phyloP scores from a whole-genome alignment of 2,329 filamentous ascomycete species.

The Colletotrichum sp. region DNA sequence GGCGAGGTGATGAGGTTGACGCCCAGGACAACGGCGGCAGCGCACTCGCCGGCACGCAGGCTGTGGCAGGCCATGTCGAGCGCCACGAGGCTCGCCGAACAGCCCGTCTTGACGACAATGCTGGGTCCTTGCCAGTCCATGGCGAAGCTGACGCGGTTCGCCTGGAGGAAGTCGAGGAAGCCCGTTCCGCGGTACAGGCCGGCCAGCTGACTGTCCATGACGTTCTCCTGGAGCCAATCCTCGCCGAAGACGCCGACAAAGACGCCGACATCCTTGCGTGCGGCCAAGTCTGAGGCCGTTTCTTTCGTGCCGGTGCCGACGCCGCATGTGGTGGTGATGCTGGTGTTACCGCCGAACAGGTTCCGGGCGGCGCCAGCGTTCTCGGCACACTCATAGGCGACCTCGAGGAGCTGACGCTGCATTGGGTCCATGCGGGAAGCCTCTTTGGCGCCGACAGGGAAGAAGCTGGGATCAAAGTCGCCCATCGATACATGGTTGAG shows the following conservation, averaged over 20 bases:
- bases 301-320: not conserved
- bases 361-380: slow-evolving; percentile 26
- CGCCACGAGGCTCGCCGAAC: slow-evolving; percentile 26
- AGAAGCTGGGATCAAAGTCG: not conserved
- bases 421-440: slow-evolving; percentile 30
- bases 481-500: not conserved
- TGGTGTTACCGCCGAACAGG: slow-evolving; percentile 18
- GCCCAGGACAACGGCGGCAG: slow-evolving; percentile 26
- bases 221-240: slow-evolving; percentile 27
- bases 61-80: slow-evolving; percentile 27
- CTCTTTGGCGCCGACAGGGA: not conserved
- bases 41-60: slow-evolving; percentile 22
- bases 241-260: slow-evolving; percentile 31
- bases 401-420: slow-evolving; percentile 34
- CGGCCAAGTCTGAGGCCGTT: not conserved
- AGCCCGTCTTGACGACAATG: slow-evolving; percentile 30
- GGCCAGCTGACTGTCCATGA: slow-evolving; percentile 6
- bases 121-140: slow-evolving; percentile 16
- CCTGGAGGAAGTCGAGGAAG: slow-evolving; percentile 21
- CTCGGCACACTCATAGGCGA: slow-evolving; percentile 35
- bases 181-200: slow-evolving; percentile 16
- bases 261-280: slow-evolving; percentile 29
- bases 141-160: slow-evolving; percentile 26
- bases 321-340: not conserved
- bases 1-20: slow-evolving; percentile 31